Evolutionary conservation across 306 rosid species (phyloP), one percentile per base, ranked within the genome.

Genomic region (Hippophae rhamnoides): DNA sequence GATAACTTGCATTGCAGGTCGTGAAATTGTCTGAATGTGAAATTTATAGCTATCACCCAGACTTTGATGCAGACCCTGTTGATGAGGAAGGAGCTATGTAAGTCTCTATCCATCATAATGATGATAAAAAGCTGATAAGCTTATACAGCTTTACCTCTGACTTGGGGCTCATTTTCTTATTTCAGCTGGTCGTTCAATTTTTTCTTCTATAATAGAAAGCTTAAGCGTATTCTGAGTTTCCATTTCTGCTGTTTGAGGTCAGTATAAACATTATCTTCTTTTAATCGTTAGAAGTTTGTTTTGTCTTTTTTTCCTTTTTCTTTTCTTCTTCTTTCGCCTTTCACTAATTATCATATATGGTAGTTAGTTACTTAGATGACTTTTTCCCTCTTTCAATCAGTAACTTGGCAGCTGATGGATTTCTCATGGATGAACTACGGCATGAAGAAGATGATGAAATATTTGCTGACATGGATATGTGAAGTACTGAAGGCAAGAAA

Each of bases 111-210:
- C 52, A 46, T 31, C 7, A 45, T 65, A 45, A 7, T 57, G 27
- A 41, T 45, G 52, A 40, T 18, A 8, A 25, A 47, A 2, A 7
- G 6, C 13, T 41, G 53, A 50, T 63, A 25, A 55, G 12, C 64
- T 50, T 45, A 31, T 26, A 13, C 62, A 41, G 51, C 47, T 47
- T n/a, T 62, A 45, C 43, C 58, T 27, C 47, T 72, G 64, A 67
- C 48, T 12, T 45, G 43, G 26, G n/a, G 10, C 58, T 63, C 13
- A 14, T 49, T 44, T 58, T 42, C 64, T 63, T 70, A 63, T 64
- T 68, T 38, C 84, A 92, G 96, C 64, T 92, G 99, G 99, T 83
- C 96, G 62, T 92, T 85, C 78, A 88, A 79, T 68, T 88, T 88
- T 84, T 84, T 92, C 73, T 92, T 92, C 79, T 92, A 88, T 64